These are phyloP conservation scores for Rhodotorula paludigena DNA, from an alignment of 768 basidiomycete species.

Conservation along the genomic window DNA sequence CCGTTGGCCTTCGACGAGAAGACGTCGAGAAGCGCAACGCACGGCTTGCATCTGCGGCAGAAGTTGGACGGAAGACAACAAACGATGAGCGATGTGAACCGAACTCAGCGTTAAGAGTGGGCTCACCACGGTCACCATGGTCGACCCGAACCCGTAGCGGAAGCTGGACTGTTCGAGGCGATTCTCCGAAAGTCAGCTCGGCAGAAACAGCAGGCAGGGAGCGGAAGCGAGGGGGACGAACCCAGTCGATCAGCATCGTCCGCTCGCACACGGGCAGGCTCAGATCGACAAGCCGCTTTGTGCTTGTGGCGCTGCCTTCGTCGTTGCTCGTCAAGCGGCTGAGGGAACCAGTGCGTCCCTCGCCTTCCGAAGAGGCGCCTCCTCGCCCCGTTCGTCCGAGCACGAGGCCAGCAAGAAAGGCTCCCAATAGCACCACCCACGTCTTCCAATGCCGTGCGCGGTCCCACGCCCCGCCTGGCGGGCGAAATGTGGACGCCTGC, in stretches of 20 bases:
- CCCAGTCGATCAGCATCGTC: conserved; percentile 7
- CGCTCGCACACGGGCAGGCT: neutral
- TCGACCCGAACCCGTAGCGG: conserved; percentile 6
- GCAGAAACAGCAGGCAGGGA: neutral
- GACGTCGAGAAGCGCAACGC: neutral
- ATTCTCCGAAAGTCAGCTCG: neutral
- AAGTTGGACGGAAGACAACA: neutral
- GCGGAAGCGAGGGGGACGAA: neutral
- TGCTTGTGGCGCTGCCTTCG: neutral
- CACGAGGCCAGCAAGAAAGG: no score
- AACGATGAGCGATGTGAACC: neutral
- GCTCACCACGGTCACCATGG: neutral
- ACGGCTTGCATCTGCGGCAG: neutral
- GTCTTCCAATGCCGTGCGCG: no score
- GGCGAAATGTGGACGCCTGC: no score
- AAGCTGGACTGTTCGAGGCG: neutral
- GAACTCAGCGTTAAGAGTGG: neutral
- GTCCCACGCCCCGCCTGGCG: no score
- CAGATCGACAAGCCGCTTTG: neutral
- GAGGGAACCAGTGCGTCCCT: no score
- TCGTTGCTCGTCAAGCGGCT: no score
- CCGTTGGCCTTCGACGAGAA: no score
- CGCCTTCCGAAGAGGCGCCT: no score
- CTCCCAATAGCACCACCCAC: no score
- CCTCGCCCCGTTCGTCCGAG: no score